A percentile compares a stretch with the other conserved stretches of the same genome.
Evolutionary conservation across 371 early-diverging fungal species (phyloP).

Genomic region (Mucor velutinosus): DNA sequence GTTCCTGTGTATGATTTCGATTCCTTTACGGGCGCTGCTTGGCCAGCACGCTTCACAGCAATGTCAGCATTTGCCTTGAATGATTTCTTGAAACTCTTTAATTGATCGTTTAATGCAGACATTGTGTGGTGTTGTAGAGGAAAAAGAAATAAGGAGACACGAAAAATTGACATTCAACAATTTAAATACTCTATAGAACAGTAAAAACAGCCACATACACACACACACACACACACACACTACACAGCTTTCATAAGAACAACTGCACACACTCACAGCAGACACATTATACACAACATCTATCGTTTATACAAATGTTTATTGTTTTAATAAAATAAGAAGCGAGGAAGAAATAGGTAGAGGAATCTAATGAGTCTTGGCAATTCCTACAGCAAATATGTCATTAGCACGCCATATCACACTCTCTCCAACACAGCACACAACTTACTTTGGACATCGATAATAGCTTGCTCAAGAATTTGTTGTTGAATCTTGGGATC

Average conservation of each 20-base stretch:
- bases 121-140: neutral
- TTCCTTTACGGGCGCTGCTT: conserved; percentile 11
- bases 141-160: conserved; percentile 11
- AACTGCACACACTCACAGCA: too few species aligned
- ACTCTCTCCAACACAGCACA: neutral
- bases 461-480: conserved; percentile 59
- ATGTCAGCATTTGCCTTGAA: conserved; percentile 41
- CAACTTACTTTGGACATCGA: conserved; percentile 56
- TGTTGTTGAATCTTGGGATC: conserved; percentile 77
- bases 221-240: too few species aligned
- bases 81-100: conserved; percentile 46
- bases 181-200: neutral
- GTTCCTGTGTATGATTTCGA: conserved; percentile 12
- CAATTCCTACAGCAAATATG: conserved; percentile 23
- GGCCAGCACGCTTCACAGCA: conserved; percentile 44
- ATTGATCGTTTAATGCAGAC: conserved; percentile 30
- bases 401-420: neutral
- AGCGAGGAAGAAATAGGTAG: neutral
- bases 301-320: conserved; percentile 1
- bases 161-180: neutral
- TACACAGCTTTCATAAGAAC: neutral
- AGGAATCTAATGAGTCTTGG: conserved; percentile 34
- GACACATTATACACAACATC: neutral
- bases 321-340: neutral
- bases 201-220: neutral